Evolutionary conservation across 2,329 filamentous ascomycete species (phyloP).

Genomic region (Curvularia lunata): DNA sequence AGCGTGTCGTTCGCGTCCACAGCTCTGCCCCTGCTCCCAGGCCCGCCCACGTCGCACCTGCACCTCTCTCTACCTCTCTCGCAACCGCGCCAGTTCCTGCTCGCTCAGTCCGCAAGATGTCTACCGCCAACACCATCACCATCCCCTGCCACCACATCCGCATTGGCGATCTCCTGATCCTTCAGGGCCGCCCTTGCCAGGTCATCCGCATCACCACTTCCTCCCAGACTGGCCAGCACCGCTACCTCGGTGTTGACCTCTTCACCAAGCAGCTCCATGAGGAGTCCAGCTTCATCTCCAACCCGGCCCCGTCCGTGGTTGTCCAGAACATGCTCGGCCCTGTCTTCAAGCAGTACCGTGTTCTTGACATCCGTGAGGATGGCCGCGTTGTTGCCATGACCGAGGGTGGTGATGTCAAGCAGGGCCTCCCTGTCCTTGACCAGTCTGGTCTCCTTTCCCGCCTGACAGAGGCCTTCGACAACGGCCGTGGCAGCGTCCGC

Average conservation of each 20-base stretch:
- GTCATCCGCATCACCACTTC: conserved; percentile 99
- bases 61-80: conserved; percentile 61
- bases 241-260: conserved; percentile 98
- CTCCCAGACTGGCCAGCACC: conserved; percentile 96
- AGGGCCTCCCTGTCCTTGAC: conserved; percentile 88
- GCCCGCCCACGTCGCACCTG: conserved; percentile 71
- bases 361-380: conserved; percentile 93
- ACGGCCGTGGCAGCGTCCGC: conserved; percentile 90
- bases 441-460: conserved; percentile 88
- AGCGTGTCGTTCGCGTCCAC: conserved; percentile 38
- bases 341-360: conserved; percentile 99
- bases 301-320: conserved; percentile 93
- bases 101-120: conserved; percentile 45
- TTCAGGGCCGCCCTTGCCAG: conserved; percentile 98
- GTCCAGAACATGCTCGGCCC: conserved; percentile 99
- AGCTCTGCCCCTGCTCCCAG: conserved; percentile 17
- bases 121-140: conserved; percentile 85
- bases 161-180: conserved; percentile 97
- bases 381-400: conserved; percentile 91
- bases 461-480: conserved; percentile 82
- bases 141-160: conserved; percentile 99
- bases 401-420: conserved; percentile 98
- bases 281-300: conserved; percentile 97
- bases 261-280: conserved; percentile 99
- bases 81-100: conserved; percentile 18